phyloP scores from a whole-genome alignment of 257 asterid genomes.

The Mitragyna speciosa region DNA sequence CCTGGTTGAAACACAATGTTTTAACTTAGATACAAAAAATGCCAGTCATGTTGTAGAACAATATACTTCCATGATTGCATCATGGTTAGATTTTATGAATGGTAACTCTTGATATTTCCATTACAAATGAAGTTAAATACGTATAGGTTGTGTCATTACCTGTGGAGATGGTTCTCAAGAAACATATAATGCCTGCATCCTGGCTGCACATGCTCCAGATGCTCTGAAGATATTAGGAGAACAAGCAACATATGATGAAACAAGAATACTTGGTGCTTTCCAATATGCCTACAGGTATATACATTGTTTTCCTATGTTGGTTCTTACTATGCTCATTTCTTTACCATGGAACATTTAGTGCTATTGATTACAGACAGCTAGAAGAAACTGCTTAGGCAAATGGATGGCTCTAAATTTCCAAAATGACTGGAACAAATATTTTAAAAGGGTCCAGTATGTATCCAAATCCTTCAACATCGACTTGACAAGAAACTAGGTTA shows the following conservation, averaged over 20 bases:
- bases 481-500: background rate
- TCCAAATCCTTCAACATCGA: background rate
- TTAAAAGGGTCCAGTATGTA: background rate
- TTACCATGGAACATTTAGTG: background rate
- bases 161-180: constrained; percentile 58
- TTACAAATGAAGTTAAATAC: background rate
- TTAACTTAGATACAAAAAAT: no score
- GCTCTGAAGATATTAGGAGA: constrained; percentile 71
- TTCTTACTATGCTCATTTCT: background rate
- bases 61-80: background rate
- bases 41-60: no score
- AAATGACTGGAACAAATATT: background rate
- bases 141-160: constrained; percentile 61
- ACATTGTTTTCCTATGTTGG: background rate
- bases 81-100: background rate
- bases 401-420: background rate
- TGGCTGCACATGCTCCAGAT: constrained; percentile 92
- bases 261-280: constrained; percentile 79
- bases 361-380: background rate
- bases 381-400: background rate
- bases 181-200: constrained; percentile 57
- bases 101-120: background rate
- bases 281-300: constrained; percentile 79
- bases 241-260: constrained; percentile 68
- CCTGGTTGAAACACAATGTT: no score